Evolutionary conservation across 1,284 basidiomycete species (phyloP).

Genomic region (Caloboletus inedulis): DNA sequence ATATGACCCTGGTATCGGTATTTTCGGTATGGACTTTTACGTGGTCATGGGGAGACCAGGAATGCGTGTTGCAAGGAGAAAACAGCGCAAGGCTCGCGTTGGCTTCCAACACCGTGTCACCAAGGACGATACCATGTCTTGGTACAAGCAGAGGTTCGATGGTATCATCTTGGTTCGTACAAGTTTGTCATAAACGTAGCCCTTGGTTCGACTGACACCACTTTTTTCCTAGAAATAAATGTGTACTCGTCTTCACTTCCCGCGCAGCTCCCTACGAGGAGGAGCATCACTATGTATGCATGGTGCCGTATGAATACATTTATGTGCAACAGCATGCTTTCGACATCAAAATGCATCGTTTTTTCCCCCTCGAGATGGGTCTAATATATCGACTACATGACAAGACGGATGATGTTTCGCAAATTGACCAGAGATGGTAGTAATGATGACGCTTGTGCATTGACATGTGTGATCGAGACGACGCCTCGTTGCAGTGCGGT

Average conservation of each 20-base stretch:
- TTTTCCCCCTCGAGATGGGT: neutral
- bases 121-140: constrained; percentile 92
- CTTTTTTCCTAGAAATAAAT: constrained; percentile 26
- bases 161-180: constrained; percentile 87
- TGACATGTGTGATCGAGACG: neutral
- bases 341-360: constrained; percentile 22
- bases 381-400: neutral
- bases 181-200: neutral
- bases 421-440: neutral
- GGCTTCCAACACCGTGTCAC: constrained; percentile 86
- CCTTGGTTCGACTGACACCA: neutral
- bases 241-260: constrained; percentile 3
- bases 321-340: constrained; percentile 26
- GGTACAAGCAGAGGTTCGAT: constrained; percentile 99
- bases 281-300: constrained; percentile 23
- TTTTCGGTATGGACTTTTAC: constrained; percentile 98
- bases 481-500: neutral
- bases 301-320: constrained; percentile 24
- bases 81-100: constrained; percentile 84
- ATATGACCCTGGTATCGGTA: constrained; percentile 96
- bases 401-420: neutral
- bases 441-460: neutral
- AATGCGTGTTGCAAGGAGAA: constrained; percentile 88
- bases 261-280: neutral
- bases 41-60: constrained; percentile 98